A percentile compares a stretch with the other conserved stretches of the same genome.
phyloP scores from a whole-genome alignment of 2,329 filamentous ascomycete genomes.

The Clarireedia hainanense region DNA sequence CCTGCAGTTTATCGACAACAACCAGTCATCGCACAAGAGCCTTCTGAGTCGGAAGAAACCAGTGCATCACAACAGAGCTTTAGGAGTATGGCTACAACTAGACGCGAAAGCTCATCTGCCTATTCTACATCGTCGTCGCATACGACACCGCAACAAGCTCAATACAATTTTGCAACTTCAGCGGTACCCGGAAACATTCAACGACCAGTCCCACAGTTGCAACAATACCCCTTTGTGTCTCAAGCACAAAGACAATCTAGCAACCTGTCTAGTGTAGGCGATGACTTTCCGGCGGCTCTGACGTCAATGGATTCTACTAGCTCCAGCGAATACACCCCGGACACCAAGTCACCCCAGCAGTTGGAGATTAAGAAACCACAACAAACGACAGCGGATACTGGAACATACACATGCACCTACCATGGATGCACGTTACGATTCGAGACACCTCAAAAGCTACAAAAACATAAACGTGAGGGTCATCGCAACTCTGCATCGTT shows the following conservation, averaged over 20 bases:
- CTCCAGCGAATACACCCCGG: slow-evolving; percentile 31
- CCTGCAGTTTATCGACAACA: slow-evolving; percentile 32
- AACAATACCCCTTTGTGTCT: slow-evolving; percentile 28
- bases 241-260: slow-evolving; percentile 21
- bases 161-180: slow-evolving; percentile 40
- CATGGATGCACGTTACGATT: slow-evolving; percentile 86
- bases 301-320: slow-evolving; percentile 34
- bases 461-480: slow-evolving; percentile 92
- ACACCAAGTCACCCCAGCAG: slow-evolving; percentile 16
- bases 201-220: slow-evolving; percentile 20
- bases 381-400: slow-evolving; percentile 64
- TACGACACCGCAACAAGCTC: slow-evolving; percentile 23
- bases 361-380: slow-evolving; percentile 39
- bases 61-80: slow-evolving; percentile 33
- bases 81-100: slow-evolving; percentile 34
- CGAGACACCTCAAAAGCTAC: slow-evolving; percentile 75
- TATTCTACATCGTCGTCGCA: slow-evolving; percentile 29
- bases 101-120: slow-evolving; percentile 31
- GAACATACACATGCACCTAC: slow-evolving; percentile 94
- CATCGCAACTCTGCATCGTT: slow-evolving; percentile 64
- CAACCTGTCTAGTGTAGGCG: slow-evolving; percentile 22
- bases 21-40: slow-evolving; percentile 23
- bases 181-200: slow-evolving; percentile 25
- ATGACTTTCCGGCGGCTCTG: slow-evolving; percentile 28
- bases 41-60: slow-evolving; percentile 27